phyloP scores from a whole-genome alignment of 2,329 filamentous ascomycete genomes.

The Pseudogymnoascus sp. region DNA sequence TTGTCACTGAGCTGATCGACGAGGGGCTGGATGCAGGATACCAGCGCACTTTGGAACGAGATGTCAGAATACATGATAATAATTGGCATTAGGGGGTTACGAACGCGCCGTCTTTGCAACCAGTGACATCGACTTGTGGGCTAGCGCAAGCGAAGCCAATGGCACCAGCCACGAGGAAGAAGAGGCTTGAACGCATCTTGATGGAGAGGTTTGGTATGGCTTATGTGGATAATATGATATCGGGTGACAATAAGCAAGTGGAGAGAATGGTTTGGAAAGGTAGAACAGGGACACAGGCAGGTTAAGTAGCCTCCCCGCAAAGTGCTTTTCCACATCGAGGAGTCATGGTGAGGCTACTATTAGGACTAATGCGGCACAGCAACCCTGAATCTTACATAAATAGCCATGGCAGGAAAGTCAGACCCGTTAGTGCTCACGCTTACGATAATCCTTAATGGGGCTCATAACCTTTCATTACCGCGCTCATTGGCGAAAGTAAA shows the following conservation, averaged over 20 bases:
- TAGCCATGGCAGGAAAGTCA: neutral
- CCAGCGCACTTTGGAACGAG: neutral
- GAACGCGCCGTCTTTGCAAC: neutral
- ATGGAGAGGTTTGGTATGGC: neutral
- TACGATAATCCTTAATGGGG: neutral
- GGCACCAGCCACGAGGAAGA: neutral
- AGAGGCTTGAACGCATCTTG: conserved; percentile 1
- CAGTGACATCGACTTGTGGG: neutral
- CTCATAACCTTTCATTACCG: neutral
- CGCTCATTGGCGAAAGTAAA: neutral
- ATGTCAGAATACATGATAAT: neutral
- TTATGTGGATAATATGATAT: neutral
- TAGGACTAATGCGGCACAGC: neutral
- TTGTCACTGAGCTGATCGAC: no score
- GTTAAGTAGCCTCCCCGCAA: neutral
- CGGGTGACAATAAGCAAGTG: neutral
- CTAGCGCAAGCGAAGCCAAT: neutral
- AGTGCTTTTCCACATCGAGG: neutral
- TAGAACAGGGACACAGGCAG: neutral
- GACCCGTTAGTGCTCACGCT: neutral
- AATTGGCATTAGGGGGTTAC: neutral
- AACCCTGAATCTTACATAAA: neutral
- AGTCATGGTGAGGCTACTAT: neutral
- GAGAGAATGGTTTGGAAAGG: neutral
- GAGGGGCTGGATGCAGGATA: neutral